Evolutionary conservation across 148 eudicot species (phyloP).

Genomic region (Chenopodium berlandieri): DNA sequence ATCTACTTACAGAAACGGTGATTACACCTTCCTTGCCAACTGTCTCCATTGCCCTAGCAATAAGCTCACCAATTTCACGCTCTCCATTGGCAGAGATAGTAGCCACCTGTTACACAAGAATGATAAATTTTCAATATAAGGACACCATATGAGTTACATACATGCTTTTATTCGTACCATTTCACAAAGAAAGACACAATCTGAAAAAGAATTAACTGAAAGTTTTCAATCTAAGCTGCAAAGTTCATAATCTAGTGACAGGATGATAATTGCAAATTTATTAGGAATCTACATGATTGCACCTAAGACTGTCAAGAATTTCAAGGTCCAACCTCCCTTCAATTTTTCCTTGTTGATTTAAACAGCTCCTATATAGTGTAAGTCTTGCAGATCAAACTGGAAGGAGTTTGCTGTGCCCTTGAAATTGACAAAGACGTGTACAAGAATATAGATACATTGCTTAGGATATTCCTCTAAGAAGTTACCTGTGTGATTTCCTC

Average conservation of each 20-base stretch:
- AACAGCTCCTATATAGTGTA: neutral
- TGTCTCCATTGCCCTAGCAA: conserved; percentile 94
- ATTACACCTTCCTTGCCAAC: conserved; percentile 97
- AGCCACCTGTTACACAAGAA: conserved; percentile 54
- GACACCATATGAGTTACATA: neutral
- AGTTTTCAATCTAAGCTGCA: neutral
- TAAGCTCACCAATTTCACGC: conserved; percentile 81
- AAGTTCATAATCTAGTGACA: neutral
- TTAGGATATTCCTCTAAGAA: neutral
- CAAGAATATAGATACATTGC: neutral
- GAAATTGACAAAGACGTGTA: neutral
- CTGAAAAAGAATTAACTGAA: neutral
- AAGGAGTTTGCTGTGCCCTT: neutral
- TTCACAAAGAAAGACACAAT: neutral
- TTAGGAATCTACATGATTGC: neutral
- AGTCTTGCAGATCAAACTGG: neutral
- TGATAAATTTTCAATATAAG: neutral
- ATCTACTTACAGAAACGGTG: conserved; percentile 74
- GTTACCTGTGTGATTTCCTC: conserved; percentile 93
- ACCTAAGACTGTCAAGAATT: neutral
- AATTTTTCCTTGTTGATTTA: neutral
- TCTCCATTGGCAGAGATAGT: conserved; percentile 97
- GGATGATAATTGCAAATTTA: neutral
- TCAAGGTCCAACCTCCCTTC: neutral
- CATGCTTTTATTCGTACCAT: neutral